These are phyloP conservation scores for Haplographium delicatum DNA, from an alignment of 495 filamentous ascomycete genomes.

Conservation along the genomic window DNA sequence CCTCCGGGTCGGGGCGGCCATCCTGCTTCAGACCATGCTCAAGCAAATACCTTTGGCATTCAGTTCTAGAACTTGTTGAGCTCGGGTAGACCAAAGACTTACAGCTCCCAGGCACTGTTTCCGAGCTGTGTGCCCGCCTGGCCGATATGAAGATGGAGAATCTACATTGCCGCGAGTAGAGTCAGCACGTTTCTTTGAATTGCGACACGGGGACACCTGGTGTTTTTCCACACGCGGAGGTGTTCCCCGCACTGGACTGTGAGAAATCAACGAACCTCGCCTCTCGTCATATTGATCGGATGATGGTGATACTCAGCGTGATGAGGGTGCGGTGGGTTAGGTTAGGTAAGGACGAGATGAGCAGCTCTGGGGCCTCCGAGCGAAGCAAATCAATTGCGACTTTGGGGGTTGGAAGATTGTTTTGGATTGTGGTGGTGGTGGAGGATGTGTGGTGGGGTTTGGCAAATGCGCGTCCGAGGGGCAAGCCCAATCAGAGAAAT, in stretches of 20 bases:
- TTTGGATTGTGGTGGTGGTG: neutral
- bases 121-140: constrained; percentile 92
- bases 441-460: neutral
- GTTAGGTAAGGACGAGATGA: constrained; percentile 1
- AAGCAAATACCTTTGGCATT: constrained; percentile 64
- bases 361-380: neutral
- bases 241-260: neutral
- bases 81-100: constrained; percentile 33
- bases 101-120: constrained; percentile 95
- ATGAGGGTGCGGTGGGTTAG: neutral
- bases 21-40: constrained; percentile 83
- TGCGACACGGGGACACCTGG: neutral
- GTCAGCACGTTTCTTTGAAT: constrained; percentile 4
- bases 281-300: constrained; percentile 16
- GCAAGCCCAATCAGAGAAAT: neutral
- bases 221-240: constrained; percentile 2
- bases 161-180: constrained; percentile 36
- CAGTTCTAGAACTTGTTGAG: neutral
- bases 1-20: constrained; percentile 61
- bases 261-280: constrained; percentile 15
- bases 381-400: neutral
- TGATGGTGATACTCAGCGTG: neutral
- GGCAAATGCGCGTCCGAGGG: neutral
- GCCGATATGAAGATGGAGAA: constrained; percentile 87
- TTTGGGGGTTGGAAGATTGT: neutral